These are phyloP conservation scores for Cyberlindnera amylophila DNA, from an alignment of 805 yeast species.

Conservation along the genomic window DNA sequence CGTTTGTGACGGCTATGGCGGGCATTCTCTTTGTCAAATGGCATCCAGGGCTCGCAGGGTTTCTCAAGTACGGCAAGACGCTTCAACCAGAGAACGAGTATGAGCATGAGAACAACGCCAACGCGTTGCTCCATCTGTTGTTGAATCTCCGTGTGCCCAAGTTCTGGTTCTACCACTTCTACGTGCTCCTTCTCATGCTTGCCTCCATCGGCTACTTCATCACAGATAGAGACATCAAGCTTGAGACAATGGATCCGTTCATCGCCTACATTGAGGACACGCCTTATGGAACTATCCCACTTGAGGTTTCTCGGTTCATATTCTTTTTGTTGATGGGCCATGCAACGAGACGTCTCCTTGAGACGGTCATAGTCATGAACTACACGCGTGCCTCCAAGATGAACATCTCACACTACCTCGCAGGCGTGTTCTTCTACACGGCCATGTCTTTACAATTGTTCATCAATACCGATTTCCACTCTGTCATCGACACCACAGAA, in stretches of 20 bases:
- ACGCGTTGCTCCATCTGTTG: constrained; percentile 14
- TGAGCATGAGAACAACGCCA: constrained; percentile 12
- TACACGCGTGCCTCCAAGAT: constrained; percentile 48
- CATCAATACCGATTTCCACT: constrained; percentile 24
- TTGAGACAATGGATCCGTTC: constrained; percentile 5
- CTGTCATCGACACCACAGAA: constrained; percentile 1
- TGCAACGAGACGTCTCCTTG: constrained; percentile 50
- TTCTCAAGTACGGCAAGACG: constrained; percentile 47
- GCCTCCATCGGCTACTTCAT: constrained; percentile 15
- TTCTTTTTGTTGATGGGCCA: constrained; percentile 40
- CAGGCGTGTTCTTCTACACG: constrained; percentile 58
- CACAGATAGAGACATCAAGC: constrained; percentile 12
- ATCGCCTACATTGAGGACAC: constrained; percentile 5
- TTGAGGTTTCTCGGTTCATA: constrained; percentile 21
- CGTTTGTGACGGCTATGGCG: constrained; percentile 8
- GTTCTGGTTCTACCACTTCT: constrained; percentile 59
- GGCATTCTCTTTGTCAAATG: constrained; percentile 32
- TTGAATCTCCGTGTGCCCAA: constrained; percentile 53
- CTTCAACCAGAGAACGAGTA: constrained; percentile 8
- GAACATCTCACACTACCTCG: constrained; percentile 62
- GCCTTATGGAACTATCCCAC: constrained; percentile 21
- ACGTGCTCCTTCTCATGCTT: constrained; percentile 38
- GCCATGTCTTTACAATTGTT: constrained; percentile 40
- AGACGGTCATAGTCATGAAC: constrained; percentile 47
- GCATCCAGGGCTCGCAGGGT: constrained; percentile 29